Evolutionary conservation across 140 eudicot genomes (phyloP).

Genomic region (Oenanthe javanica): DNA sequence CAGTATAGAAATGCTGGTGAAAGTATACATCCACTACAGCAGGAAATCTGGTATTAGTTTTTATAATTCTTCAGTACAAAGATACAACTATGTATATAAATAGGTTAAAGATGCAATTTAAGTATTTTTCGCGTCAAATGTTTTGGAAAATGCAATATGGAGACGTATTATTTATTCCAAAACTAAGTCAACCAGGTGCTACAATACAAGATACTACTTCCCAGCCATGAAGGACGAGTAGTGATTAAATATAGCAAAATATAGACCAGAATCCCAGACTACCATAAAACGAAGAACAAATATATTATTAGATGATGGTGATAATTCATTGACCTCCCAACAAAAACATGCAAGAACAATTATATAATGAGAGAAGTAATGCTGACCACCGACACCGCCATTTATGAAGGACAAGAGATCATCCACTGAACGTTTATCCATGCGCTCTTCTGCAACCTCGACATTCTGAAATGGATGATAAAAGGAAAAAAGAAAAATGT

Average conservation of each 20-base stretch:
- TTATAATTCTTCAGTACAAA: neutral
- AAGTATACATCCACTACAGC: neutral
- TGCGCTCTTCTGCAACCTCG: constrained; percentile 50
- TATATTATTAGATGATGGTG: neutral
- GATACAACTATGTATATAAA: neutral
- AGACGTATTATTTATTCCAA: neutral
- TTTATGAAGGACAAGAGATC: constrained; percentile 70
- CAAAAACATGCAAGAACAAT: neutral
- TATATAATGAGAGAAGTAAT: neutral
- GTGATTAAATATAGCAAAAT: neutral
- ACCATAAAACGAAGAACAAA: neutral
- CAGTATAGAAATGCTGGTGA: neutral
- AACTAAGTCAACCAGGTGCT: neutral
- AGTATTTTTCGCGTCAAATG: neutral
- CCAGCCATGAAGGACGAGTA: neutral
- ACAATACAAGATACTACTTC: neutral
- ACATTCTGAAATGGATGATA: constrained; percentile 26
- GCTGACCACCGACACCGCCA: constrained; percentile 18
- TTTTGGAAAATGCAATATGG: neutral
- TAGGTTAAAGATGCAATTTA: neutral
- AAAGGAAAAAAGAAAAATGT: neutral
- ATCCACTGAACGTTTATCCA: constrained; percentile 73
- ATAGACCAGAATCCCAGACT: too few species aligned
- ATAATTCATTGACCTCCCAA: neutral
- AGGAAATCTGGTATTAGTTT: neutral